Conservation (phyloP, 371 early-diverging fungal species). For the Actinomortierella wolfii region DNA sequence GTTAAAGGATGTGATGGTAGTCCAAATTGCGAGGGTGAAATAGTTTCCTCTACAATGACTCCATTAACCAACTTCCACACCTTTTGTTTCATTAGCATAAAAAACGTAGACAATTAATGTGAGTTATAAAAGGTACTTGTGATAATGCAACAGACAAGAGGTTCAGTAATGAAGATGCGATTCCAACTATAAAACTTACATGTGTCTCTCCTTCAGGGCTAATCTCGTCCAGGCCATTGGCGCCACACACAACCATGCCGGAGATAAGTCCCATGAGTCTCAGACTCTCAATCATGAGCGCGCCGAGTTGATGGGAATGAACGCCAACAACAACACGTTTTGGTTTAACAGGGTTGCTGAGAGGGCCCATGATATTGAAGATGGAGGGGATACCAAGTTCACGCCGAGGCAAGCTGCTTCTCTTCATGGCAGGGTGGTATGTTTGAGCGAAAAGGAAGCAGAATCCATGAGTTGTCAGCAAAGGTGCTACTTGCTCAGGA, state of each 20-base stretch:
- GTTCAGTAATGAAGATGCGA: too few relatives aligned
- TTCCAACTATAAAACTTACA: slow-evolving; percentile 58
- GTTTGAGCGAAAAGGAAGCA: slow-evolving; percentile 93
- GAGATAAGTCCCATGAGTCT: slow-evolving; percentile 69
- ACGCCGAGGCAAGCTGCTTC: slow-evolving; percentile 76
- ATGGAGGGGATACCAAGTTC: slow-evolving; percentile 94
- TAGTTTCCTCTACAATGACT: slow-evolving; percentile 61
- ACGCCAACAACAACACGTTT: slow-evolving; percentile 89
- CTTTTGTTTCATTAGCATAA: slow-evolving; percentile 19
- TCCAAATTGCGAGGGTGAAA: slow-evolving; percentile 90
- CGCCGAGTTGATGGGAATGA: slow-evolving; percentile 76
- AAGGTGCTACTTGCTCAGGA: slow-evolving; percentile 66
- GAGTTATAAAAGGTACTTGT: too few relatives aligned
- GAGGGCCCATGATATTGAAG: slow-evolving; percentile 94
- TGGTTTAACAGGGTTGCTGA: slow-evolving; percentile 90
- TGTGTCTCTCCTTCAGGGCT: slow-evolving; percentile 77
- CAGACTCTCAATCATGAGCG: slow-evolving; percentile 85
- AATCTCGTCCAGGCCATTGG: slow-evolving; percentile 83
- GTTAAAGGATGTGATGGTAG: slow-evolving; percentile 73
- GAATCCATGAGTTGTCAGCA: slow-evolving; percentile 74
- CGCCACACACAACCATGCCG: slow-evolving; percentile 89
- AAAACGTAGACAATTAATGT: background rate
- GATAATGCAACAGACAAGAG: background rate
- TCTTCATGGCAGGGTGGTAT: slow-evolving; percentile 93
- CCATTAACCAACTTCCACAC: slow-evolving; percentile 74